Evolutionary conservation across 2,329 filamentous ascomycete species (phyloP), one percentile per base, ranked within the genome.

Genomic region (Ilyonectria sp.): DNA sequence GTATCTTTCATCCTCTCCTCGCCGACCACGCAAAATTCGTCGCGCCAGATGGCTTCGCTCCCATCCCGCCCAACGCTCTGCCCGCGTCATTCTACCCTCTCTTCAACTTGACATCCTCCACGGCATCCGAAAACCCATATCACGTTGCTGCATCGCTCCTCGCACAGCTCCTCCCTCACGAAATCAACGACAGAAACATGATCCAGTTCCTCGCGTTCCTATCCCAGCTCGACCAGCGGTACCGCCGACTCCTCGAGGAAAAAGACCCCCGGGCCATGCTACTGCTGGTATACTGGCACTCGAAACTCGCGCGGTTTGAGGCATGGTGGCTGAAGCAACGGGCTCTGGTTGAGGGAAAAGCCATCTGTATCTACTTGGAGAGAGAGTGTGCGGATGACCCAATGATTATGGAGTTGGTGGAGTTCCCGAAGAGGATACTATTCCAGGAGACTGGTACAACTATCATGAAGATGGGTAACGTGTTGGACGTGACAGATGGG

Each of bases 261-360:
- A 90, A 87, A 67, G 88, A 91, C 50, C 77, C 84, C 1, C 79
- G 83, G 31, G 88, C 88, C 0, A 72, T 91, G 67, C 74, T 90
- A 11, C 71, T 91, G 40, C 75, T 90, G n/a, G 81, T 84, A 0
- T 87, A 86, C 77, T 91, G 87, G 87, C 88, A 86, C 74, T 84
- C 85, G 10, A 84, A 86, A 67, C 75, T 86, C 15, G 82, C 79
- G 15, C 74, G 79, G 13, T 75, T 79, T 26, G 73, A 79, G 10
- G 65, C 72, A 2, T 89, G 86, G 87, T 89, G 85, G 83, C 67
- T 86, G 15, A 78, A 81, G 50, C 77, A 81, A 57, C 80, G 87
- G 52, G 81, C 83, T 5, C 69, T 80, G 31, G 71, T 88, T 1
- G 86, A 89, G 70, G 85, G 85, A n/a, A 79, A 82, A 52, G 83